A percentile compares a stretch with the other conserved stretches of the same genome.
These are phyloP conservation scores for Ceratobasidium papillatum DNA, from an alignment of 1,284 basidiomycete species.

Conservation along the genomic window DNA sequence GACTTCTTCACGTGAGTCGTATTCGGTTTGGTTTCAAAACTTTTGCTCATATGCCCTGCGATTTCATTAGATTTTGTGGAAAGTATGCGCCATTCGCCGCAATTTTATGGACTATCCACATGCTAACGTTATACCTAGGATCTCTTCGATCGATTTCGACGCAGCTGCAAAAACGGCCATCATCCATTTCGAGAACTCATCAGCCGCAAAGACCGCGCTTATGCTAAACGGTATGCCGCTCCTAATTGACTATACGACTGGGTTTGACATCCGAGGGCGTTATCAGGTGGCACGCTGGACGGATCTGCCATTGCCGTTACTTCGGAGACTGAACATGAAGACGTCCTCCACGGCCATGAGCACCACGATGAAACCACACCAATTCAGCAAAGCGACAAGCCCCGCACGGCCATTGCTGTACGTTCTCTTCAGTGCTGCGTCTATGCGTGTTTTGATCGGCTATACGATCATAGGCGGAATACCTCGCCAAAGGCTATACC, in stretches of 20 bases:
- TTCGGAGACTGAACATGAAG: slow-evolving; percentile 67
- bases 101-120: slow-evolving; percentile 23
- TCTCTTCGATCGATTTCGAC: slow-evolving; percentile 66
- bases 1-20: slow-evolving; percentile 78
- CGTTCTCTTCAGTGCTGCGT: neutral
- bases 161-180: slow-evolving; percentile 58
- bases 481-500: slow-evolving; percentile 85
- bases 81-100: slow-evolving; percentile 57
- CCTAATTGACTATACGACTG: neutral
- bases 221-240: slow-evolving; percentile 65
- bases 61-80: slow-evolving; percentile 72
- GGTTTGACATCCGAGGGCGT: neutral
- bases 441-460: slow-evolving; percentile 8
- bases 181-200: slow-evolving; percentile 77
- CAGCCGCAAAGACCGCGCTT: slow-evolving; percentile 77
- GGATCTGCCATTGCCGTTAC: slow-evolving; percentile 67
- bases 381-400: slow-evolving; percentile 82
- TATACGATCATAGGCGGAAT: slow-evolving; percentile 76
- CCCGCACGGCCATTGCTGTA: slow-evolving; percentile 74
- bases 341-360: slow-evolving; percentile 58
- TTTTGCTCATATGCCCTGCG: slow-evolving; percentile 24
- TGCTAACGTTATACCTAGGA: slow-evolving; percentile 49
- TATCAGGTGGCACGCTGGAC: slow-evolving; percentile 66
- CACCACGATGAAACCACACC: slow-evolving; percentile 50
- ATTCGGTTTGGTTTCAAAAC: slow-evolving; percentile 42